Percentiles rank a stretch among this genome's conserved stretches.
These are phyloP conservation scores for Gossypioides kirkii DNA, from an alignment of 345 rosid species.

Conservation along the genomic window DNA sequence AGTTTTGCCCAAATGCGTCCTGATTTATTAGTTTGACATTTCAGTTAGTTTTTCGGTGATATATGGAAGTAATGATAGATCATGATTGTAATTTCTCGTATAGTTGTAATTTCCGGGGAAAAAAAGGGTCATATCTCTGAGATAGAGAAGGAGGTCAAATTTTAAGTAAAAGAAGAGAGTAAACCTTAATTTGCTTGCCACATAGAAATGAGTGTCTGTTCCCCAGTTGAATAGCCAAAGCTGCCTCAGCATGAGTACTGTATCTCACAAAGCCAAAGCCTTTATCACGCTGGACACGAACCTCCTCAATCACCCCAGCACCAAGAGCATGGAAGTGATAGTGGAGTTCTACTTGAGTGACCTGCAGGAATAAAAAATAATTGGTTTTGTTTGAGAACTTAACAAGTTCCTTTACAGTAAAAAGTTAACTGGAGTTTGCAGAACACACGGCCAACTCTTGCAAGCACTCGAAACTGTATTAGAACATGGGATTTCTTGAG, in stretches of 20 bases:
- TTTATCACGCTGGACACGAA: constrained; percentile 88
- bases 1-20: no score
- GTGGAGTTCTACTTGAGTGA: constrained; percentile 82
- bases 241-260: constrained; percentile 82
- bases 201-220: constrained; percentile 64
- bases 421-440: not conserved
- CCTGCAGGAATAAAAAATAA: constrained; percentile 37
- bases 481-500: not conserved
- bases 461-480: not conserved
- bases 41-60: no score
- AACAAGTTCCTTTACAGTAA: not conserved
- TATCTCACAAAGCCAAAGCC: constrained; percentile 97
- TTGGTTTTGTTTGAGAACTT: not conserved
- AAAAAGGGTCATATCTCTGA: not conserved
- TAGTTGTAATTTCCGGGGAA: no score
- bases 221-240: constrained; percentile 87
- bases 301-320: constrained; percentile 93
- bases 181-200: constrained; percentile 87
- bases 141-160: not conserved
- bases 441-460: not conserved
- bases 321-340: constrained; percentile 83
- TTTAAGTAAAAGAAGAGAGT: not conserved
- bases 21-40: no score
- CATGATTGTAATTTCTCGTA: no score
- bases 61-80: no score